Evolutionary conservation across 2,329 filamentous ascomycete species (phyloP).

Genomic region (Phoma sp.): DNA sequence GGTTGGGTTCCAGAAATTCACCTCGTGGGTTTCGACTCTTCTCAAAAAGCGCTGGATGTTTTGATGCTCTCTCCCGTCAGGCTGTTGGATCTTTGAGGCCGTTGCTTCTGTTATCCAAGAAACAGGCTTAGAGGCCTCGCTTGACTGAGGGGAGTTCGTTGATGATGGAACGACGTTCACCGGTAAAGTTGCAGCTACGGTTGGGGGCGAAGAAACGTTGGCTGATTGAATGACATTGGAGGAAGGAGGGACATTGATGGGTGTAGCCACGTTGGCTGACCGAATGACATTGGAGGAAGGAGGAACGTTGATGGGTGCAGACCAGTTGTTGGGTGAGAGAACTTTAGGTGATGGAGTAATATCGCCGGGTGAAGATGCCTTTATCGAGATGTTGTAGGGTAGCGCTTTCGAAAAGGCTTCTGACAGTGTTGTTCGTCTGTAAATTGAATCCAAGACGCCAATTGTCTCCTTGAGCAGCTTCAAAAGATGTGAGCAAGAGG

Average conservation of each 20-base stretch:
- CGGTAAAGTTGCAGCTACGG: neutral
- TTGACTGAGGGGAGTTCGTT: neutral
- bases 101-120: neutral
- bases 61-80: neutral
- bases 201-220: neutral
- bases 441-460: neutral
- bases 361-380: neutral
- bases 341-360: neutral
- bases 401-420: neutral
- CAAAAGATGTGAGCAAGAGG: neutral
- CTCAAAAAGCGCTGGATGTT: neutral
- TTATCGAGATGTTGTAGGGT: neutral
- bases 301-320: neutral
- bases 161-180: neutral
- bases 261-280: neutral
- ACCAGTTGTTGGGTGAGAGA: neutral
- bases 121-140: neutral
- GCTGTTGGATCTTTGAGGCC: neutral
- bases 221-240: neutral
- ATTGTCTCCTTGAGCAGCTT: neutral
- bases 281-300: neutral
- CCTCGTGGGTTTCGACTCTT: neutral
- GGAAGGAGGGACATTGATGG: neutral
- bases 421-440: neutral
- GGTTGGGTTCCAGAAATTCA: neutral